Percentiles rank a stretch among this genome's conserved stretches.
These are phyloP conservation scores for Hylodesmum podocarpum DNA, from an alignment of 306 rosid genomes.

Conservation along the genomic window DNA sequence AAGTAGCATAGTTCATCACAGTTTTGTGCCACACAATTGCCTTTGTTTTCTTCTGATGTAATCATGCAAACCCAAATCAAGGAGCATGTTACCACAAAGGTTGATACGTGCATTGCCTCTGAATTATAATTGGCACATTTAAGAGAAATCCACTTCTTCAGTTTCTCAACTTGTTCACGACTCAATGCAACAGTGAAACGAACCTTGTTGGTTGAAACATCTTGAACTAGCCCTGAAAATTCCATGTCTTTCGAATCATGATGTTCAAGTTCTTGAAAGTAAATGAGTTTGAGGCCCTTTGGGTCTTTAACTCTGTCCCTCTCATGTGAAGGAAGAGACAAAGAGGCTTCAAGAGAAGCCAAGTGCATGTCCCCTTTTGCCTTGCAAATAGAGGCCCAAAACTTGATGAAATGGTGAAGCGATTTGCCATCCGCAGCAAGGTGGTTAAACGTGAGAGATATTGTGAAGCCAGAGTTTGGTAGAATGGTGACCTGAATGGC, in stretches of 20 bases:
- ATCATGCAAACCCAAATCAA: constrained; percentile 36
- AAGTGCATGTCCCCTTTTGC: not conserved
- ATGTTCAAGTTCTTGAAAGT: not conserved
- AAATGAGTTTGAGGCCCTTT: not conserved
- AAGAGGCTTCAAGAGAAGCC: not conserved
- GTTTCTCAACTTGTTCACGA: not conserved
- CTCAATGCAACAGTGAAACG: constrained; percentile 1
- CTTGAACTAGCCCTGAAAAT: not conserved
- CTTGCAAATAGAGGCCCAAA: constrained; percentile 21
- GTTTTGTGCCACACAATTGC: not conserved
- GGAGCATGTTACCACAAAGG: constrained; percentile 37
- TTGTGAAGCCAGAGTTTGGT: not conserved
- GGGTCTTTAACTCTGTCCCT: constrained; percentile 26
- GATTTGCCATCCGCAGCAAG: not conserved
- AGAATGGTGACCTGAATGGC: constrained; percentile 14
- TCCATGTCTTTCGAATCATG: not conserved
- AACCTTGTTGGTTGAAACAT: not conserved
- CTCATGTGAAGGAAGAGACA: constrained; percentile 17
- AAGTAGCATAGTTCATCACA: constrained; percentile 18
- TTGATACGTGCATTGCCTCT: constrained; percentile 4
- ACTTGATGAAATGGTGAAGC: constrained; percentile 13
- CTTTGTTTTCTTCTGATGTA: constrained; percentile 8
- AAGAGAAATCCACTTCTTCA: not conserved
- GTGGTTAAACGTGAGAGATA: not conserved
- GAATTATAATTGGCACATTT: not conserved